A percentile compares a stretch with the other conserved stretches of the same genome.
Evolutionary conservation across 169 alveolate genomes (phyloP).

Genomic region (Plasmodium falciparum): DNA sequence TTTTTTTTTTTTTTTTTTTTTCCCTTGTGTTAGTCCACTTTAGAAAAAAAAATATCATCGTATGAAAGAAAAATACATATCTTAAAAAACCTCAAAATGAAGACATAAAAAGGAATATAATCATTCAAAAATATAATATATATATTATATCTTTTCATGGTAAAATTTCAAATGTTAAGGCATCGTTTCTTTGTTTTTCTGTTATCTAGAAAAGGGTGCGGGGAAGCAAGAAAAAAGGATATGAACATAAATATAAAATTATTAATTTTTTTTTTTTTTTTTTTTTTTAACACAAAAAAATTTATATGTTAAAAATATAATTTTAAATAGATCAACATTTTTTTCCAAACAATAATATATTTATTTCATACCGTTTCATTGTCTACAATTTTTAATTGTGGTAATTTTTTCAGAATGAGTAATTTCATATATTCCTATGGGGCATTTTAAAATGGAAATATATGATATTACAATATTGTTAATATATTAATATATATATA

Average conservation of each 20-base stretch:
- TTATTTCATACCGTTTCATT: constrained; percentile 46
- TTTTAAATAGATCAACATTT: neutral
- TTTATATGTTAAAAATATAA: neutral
- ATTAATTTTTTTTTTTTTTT: neutral
- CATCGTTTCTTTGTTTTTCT: constrained; percentile 66
- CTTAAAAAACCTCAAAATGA: constrained; percentile 16
- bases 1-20: neutral
- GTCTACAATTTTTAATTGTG: constrained; percentile 59
- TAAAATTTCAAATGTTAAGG: constrained; percentile 39
- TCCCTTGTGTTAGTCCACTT: neutral
- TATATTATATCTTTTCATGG: neutral
- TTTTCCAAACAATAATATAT: neutral
- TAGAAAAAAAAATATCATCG: constrained; percentile 51
- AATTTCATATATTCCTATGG: constrained; percentile 59
- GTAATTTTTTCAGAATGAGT: constrained; percentile 58
- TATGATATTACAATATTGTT: too few relatives aligned
- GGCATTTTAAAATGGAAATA: too few relatives aligned
- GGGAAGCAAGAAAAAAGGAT: neutral
- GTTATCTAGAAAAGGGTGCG: constrained; percentile 22
- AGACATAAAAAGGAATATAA: constrained; percentile 7
- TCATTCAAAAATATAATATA: neutral
- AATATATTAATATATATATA: neutral
- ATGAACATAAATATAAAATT: neutral
- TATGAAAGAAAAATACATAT: constrained; percentile 58
- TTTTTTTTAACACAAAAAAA: neutral